Conservation (phyloP, 106 monocot genomes). For the Dendrobium nobile region DNA sequence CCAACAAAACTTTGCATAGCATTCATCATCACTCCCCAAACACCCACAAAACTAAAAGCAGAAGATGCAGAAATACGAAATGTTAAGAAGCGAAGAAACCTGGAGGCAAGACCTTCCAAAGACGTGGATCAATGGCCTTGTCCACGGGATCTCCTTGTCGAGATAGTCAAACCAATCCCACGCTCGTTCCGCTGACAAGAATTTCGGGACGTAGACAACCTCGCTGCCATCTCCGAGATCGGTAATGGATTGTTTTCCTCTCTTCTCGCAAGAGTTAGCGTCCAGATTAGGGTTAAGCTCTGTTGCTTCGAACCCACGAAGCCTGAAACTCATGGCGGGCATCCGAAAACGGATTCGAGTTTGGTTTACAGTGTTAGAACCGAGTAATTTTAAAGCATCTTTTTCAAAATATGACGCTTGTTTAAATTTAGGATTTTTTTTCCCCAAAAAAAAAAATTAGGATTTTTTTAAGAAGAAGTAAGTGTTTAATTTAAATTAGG, state of each 20-base stretch:
- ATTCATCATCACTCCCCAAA: neutral
- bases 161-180: conserved; percentile 54
- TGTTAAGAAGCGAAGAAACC: conserved; percentile 18
- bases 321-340: conserved; percentile 13
- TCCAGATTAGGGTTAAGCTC: conserved; percentile 30
- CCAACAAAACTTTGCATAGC: too few species aligned
- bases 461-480: too few species aligned
- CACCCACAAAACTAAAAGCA: neutral
- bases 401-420: too few species aligned
- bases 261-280: neutral
- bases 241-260: conserved; percentile 5
- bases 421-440: too few species aligned
- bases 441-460: too few species aligned
- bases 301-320: conserved; percentile 6
- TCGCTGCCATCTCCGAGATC: conserved; percentile 58
- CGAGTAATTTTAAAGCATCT: too few species aligned
- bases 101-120: conserved; percentile 67
- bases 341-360: neutral
- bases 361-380: too few species aligned
- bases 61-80: neutral
- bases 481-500: too few species aligned
- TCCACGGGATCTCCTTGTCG: conserved; percentile 68
- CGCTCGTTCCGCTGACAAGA: conserved; percentile 37
- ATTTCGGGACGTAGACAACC: conserved; percentile 41
- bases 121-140: conserved; percentile 46